Percentiles rank a stretch among this genome's conserved stretches.
Evolutionary conservation across 495 filamentous ascomycete species (phyloP).

Genomic region (Tuber calosporum): DNA sequence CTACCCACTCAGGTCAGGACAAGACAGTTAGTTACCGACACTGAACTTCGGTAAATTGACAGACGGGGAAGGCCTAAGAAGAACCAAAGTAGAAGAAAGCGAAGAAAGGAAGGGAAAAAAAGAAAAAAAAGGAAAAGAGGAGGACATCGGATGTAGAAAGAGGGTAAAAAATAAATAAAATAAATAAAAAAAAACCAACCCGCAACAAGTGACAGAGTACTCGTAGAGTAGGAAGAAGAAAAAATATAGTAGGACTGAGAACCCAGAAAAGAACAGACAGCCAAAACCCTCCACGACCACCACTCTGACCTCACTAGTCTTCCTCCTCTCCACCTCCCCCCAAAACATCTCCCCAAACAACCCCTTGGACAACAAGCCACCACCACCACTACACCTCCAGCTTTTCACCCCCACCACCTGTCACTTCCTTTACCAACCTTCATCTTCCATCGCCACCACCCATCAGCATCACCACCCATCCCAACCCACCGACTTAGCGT

Average conservation of each 20-base stretch:
- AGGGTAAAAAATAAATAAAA: neutral
- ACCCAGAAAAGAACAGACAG: neutral
- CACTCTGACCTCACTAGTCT: slow-evolving; percentile 10
- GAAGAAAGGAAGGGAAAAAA: neutral
- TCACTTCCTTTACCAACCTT: neutral
- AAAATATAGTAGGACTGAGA: neutral
- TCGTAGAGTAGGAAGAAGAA: neutral
- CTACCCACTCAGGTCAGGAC: slow-evolving; percentile 6
- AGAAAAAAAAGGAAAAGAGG: neutral
- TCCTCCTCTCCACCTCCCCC: slow-evolving; percentile 18
- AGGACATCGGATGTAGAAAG: neutral
- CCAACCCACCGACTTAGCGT: slow-evolving; percentile 8
- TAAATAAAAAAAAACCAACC: neutral
- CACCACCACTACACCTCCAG: slow-evolving; percentile 15
- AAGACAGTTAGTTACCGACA: slow-evolving; percentile 24
- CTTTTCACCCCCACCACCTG: slow-evolving; percentile 4
- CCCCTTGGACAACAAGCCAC: slow-evolving; percentile 21
- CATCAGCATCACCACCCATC: slow-evolving; percentile 12
- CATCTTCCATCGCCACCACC: slow-evolving; percentile 6
- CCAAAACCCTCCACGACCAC: neutral
- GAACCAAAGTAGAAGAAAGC: neutral
- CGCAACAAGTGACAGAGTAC: neutral
- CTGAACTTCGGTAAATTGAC: neutral
- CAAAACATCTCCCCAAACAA: slow-evolving; percentile 18
- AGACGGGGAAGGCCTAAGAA: neutral